Evolutionary conservation across 2,329 filamentous ascomycete genomes (phyloP).

Genomic region (Lachnellula cervina): DNA sequence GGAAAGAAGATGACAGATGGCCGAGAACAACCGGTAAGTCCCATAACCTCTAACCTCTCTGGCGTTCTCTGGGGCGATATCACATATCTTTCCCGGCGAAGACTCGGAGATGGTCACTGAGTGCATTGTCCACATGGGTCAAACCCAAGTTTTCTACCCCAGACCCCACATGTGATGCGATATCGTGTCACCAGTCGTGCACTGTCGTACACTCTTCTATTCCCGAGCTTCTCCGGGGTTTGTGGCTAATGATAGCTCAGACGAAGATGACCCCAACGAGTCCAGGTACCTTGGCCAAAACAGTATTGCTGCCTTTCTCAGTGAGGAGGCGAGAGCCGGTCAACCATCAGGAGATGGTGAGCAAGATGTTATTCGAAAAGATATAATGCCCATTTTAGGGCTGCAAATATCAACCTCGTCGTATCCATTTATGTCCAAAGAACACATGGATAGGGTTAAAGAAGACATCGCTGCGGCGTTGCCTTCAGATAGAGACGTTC

Average conservation of each 20-base stretch:
- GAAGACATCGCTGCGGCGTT: conserved; percentile 57
- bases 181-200: not conserved
- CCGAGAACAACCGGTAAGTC: conserved; percentile 29
- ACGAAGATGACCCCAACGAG: conserved; percentile 51
- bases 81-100: conserved; percentile 2
- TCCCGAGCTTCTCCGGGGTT: not conserved
- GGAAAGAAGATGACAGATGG: conserved; percentile 29
- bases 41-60: not conserved
- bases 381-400: conserved; percentile 62
- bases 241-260: conserved; percentile 21
- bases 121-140: not conserved
- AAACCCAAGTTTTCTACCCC: not conserved
- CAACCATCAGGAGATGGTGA: conserved; percentile 47
- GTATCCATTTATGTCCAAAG: conserved; percentile 62
- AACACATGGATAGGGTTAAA: conserved; percentile 55
- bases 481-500: conserved; percentile 60
- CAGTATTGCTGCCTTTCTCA: conserved; percentile 60
- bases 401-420: conserved; percentile 58
- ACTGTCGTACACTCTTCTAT: not conserved
- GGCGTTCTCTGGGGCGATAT: not conserved
- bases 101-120: conserved; percentile 1
- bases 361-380: conserved; percentile 47
- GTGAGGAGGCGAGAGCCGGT: conserved; percentile 50
- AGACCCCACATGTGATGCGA: not conserved
- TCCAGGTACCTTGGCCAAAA: conserved; percentile 63